phyloP scores from a whole-genome alignment of 257 asterid species.

The Pogostemon cablin region DNA sequence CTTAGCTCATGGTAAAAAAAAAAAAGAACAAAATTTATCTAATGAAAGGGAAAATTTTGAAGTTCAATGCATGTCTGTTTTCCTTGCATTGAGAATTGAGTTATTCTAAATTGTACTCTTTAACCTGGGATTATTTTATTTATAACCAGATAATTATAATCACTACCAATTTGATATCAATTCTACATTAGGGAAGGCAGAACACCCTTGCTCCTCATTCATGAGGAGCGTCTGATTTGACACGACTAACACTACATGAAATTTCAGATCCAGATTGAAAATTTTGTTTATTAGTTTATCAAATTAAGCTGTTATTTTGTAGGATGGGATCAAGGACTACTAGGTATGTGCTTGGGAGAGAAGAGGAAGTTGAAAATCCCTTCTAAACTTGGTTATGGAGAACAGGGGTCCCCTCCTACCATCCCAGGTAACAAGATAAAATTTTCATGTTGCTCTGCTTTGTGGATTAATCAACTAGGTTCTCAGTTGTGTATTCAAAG shows the following conservation, averaged over 20 bases:
- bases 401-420: conserved; percentile 91
- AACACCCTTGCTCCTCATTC: neutral
- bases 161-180: conserved; percentile 6
- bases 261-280: neutral
- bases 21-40: neutral
- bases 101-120: neutral
- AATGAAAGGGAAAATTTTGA: neutral
- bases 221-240: conserved; percentile 10
- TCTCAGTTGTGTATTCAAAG: conserved; percentile 10
- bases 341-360: conserved; percentile 97
- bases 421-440: conserved; percentile 74
- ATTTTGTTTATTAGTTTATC: neutral
- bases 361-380: conserved; percentile 93
- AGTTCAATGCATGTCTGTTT: neutral
- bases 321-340: conserved; percentile 99
- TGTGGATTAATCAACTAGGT: neutral
- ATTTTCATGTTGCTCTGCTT: neutral
- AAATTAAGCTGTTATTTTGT: conserved; percentile 36
- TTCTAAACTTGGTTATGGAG: conserved; percentile 95
- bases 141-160: neutral
- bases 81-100: neutral
- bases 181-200: conserved; percentile 11
- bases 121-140: neutral
- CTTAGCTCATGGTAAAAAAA: neutral
- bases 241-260: neutral